Percentiles rank a stretch among this genome's conserved stretches.
Conservation (phyloP, 768 basidiomycete species). For the Gymnopilus junonius region DNA sequence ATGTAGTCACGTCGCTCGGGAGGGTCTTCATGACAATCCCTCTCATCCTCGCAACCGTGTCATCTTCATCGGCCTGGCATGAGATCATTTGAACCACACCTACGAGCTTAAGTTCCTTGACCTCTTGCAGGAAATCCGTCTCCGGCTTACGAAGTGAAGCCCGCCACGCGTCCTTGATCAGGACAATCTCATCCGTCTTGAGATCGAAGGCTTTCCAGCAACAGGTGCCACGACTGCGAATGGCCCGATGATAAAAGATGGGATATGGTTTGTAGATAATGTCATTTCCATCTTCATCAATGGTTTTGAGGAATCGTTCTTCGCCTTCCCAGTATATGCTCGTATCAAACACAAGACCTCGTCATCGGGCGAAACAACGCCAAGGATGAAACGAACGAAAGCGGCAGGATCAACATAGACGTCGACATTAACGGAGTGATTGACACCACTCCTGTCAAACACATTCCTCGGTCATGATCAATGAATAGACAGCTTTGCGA, state of each 20-base stretch:
- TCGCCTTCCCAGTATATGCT: slow-evolving; percentile 19
- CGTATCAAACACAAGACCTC: slow-evolving; percentile 23
- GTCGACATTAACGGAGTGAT: slow-evolving; percentile 14
- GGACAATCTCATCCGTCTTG: not conserved
- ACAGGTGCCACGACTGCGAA: slow-evolving; percentile 22
- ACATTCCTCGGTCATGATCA: slow-evolving; percentile 12
- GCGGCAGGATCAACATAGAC: slow-evolving; percentile 17
- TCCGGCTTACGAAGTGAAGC: slow-evolving; percentile 7
- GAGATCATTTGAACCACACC: slow-evolving; percentile 20
- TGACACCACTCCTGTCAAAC: slow-evolving; percentile 24
- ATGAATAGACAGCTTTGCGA: slow-evolving; percentile 20
- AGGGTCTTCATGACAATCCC: not conserved
- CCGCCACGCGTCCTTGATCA: slow-evolving; percentile 25
- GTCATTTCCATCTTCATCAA: not conserved
- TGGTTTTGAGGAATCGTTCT: slow-evolving; percentile 4
- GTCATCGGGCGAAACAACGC: slow-evolving; percentile 19
- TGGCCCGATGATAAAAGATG: slow-evolving; percentile 15
- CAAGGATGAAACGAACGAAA: slow-evolving; percentile 25
- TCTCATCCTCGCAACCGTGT: not conserved
- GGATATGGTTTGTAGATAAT: slow-evolving; percentile 9
- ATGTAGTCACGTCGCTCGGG: not conserved
- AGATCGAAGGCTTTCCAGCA: slow-evolving; percentile 19
- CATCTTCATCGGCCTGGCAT: not conserved
- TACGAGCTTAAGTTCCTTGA: not conserved
- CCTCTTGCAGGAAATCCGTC: slow-evolving; percentile 7